These are phyloP conservation scores for Trametes hirsuta DNA, from an alignment of 1,284 basidiomycete genomes.

Conservation along the genomic window DNA sequence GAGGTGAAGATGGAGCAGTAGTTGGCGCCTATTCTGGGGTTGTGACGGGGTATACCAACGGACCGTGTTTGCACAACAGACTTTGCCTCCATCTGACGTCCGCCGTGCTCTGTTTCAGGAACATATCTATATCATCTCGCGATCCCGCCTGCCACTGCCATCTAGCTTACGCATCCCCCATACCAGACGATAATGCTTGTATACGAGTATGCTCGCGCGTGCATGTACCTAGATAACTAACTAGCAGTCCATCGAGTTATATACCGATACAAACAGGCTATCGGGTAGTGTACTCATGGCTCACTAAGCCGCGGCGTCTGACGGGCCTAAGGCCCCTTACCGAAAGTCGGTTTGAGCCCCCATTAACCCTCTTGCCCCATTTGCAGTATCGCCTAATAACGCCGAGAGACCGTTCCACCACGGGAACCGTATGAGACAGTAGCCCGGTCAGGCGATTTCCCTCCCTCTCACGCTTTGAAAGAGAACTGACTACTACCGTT, in stretches of 20 bases:
- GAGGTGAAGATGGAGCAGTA: constrained; percentile 46
- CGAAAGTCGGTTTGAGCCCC: too few relatives aligned
- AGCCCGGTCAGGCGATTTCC: too few relatives aligned
- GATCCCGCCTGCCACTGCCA: not conserved
- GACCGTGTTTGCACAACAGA: not conserved
- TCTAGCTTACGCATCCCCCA: not conserved
- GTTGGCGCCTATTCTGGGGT: not conserved
- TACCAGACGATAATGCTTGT: constrained; percentile 1
- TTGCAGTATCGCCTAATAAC: too few relatives aligned
- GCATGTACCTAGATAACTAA: not conserved
- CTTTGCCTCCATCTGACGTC: not conserved
- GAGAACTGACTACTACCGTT: not conserved
- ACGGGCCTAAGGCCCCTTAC: too few relatives aligned
- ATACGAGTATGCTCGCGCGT: not conserved
- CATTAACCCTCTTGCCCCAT: too few relatives aligned
- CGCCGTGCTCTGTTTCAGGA: constrained; percentile 1
- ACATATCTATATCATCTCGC: constrained; percentile 3
- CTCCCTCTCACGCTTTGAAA: too few relatives aligned
- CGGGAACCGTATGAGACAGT: too few relatives aligned
- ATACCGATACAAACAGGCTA: too few relatives aligned
- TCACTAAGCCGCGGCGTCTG: too few relatives aligned
- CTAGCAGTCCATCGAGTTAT: too few relatives aligned
- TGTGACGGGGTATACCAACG: not conserved
- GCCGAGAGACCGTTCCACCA: too few relatives aligned
- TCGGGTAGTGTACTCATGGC: too few relatives aligned